These are phyloP conservation scores for Leccinum griseonigrum DNA, from an alignment of 1,284 basidiomycete genomes.

Conservation along the genomic window DNA sequence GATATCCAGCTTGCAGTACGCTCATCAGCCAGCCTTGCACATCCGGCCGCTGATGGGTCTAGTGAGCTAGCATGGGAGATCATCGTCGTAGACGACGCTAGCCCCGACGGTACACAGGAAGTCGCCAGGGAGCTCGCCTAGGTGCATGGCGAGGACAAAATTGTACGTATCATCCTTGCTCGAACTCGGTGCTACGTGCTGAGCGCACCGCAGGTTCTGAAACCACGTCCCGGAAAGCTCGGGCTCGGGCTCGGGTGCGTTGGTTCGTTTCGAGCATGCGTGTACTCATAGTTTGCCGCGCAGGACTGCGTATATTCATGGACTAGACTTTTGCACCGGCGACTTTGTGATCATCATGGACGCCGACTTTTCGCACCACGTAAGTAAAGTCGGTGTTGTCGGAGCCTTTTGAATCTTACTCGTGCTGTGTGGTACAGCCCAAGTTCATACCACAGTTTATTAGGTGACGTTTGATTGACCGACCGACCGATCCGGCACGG, in stretches of 20 bases:
- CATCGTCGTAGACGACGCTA: conserved; percentile 88
- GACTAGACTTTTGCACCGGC: conserved; percentile 84
- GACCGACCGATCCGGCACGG: not conserved
- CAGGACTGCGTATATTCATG: conserved; percentile 91
- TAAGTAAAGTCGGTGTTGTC: conserved; percentile 37
- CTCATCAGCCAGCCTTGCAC: too few relatives aligned
- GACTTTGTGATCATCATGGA: conserved; percentile 97
- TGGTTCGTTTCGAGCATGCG: not conserved
- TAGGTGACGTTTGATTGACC: conserved; percentile 42
- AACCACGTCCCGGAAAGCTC: conserved; percentile 84
- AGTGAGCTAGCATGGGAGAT: conserved; percentile 66
- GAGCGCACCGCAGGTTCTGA: conserved; percentile 55
- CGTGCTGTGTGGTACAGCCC: conserved; percentile 47
- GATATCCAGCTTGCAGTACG: too few relatives aligned
- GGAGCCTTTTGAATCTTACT: not conserved
- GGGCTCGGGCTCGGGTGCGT: conserved; percentile 67
- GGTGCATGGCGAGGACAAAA: conserved; percentile 81
- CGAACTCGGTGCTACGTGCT: not conserved
- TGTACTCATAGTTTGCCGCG: conserved; percentile 3
- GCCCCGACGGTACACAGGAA: conserved; percentile 90
- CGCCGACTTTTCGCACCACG: conserved; percentile 94
- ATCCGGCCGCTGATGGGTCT: too few relatives aligned
- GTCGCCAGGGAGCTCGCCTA: conserved; percentile 74
- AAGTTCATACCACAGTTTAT: conserved; percentile 91
- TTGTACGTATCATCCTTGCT: conserved; percentile 47